Base-by-base conservation (phyloP, 805 yeast genomes). In the Jamesozyma gamospora region DNA sequence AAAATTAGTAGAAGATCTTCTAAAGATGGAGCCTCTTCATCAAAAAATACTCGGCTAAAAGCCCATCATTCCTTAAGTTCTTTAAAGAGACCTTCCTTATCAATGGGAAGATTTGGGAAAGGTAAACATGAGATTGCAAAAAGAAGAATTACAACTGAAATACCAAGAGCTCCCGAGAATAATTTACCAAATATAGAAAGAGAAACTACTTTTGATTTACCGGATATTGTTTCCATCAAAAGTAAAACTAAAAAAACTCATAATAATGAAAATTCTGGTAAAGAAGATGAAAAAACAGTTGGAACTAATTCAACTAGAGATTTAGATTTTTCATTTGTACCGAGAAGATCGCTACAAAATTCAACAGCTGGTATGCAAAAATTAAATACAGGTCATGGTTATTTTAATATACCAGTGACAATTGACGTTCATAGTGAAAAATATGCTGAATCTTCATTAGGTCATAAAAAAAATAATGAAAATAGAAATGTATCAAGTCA, bases 151-250 rank as follows among this genome's bases (percentile, higher is more conserved):
- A 27, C 43, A 5, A 24, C 43, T 2, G 47, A 44, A 10, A 9
- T 18, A 14, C 36, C 34, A 11, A 33, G 32, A 10, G 26, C 16
- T 34, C 28, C 8, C n/a, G 21, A 19, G 12, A 32, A 19, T 14
- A 21, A 10, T 14, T 15, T 6, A 7, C 15, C 40, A 3, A 11
- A 35, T 12, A 5, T 6, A 14, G 26, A 35, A 14, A 25, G 18
- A 10, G 25, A 19, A 38, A 33, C 34, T 21, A 41, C 42, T 9
- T 41, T 49, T 7, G 54, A 52, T 9, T 29, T 53, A 21, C 57
- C 60, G 6, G 60, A 55, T 18, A 52, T 52, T 18, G 50, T 44
- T 3, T 53, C 58, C 2, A 40, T 55, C 7, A 50, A 46, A 35
- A 49, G 51, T 30, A 37, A 41, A 35, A 44, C 47, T 25, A 40